Evolutionary conservation across 805 yeast genomes (phyloP), one percentile per base, ranked within the genome.

Genomic region (Metschnikowia hibisci): DNA sequence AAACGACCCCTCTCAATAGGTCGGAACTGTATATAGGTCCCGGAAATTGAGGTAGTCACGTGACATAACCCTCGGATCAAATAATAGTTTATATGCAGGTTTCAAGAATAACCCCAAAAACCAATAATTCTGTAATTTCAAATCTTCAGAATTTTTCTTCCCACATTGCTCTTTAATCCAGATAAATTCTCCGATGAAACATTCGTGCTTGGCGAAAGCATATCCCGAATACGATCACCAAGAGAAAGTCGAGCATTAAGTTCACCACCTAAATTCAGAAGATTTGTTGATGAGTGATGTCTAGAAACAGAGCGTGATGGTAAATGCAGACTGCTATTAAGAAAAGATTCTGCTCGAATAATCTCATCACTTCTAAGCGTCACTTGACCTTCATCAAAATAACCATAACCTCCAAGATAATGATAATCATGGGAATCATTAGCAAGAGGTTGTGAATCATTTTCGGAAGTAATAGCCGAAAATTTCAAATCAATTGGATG

Each of bases 391-490:
- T 82, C 72, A 53, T 85, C 93, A 60, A 86, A 86, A 61, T 86
- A 85, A 29, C 90, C 96, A 61, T 89, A 89, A 2, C 96, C 96
- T 34, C 96, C 91, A 31, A 88, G 67, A 44, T 77, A 53, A 42
- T 59, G 60, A 46, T 54, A 67, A 27, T 61, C 63, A 28, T 55
- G 58, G 13, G 38, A 47, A 40, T 61, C 69, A 52, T 45, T 57
- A 5, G 36, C 27, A 6, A 34, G 39, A 11, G 20, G 9, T 13
- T 33, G 41, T 9, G 40, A 41, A 6, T 30, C 38, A 4, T 9
- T 32, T 22, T 42, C 30, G 6, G 40, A 35, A 11, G n/a, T 12
- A 34, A 40, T 25, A 6, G 45, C 31, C n/a, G 32, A 14, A 25
- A 43, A 51, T 51, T 27, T 46, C 45, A 47, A 59, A 13, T 56